Conservation (phyloP, 345 rosid species). For the Brassica incana region DNA sequence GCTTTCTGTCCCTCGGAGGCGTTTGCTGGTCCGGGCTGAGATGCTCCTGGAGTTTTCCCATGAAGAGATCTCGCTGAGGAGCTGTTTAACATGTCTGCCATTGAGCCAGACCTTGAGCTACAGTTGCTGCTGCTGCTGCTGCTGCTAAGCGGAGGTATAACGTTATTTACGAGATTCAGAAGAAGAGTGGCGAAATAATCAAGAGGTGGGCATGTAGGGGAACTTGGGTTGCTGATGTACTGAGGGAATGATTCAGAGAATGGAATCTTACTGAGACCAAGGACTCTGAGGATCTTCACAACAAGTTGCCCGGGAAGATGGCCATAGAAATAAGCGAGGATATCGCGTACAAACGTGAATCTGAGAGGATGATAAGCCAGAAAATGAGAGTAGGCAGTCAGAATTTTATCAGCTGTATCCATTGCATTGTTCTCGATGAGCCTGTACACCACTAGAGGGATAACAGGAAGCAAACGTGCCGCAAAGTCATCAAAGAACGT, state of each 20-base stretch:
- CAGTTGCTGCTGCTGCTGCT: constrained; percentile 39
- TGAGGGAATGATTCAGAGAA: constrained; percentile 94
- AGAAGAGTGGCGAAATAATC: constrained; percentile 91
- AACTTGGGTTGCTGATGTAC: constrained; percentile 64
- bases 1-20: constrained; percentile 80
- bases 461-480: constrained; percentile 87
- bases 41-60: constrained; percentile 62
- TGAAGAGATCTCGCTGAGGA: constrained; percentile 62
- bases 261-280: constrained; percentile 92
- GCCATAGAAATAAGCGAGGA: constrained; percentile 93
- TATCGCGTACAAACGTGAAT: constrained; percentile 94
- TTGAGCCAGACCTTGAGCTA: constrained; percentile 58
- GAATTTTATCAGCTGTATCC: constrained; percentile 72
- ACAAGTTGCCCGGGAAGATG: constrained; percentile 83
- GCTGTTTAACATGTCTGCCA: constrained; percentile 57
- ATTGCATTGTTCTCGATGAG: constrained; percentile 87
- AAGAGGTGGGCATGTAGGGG: constrained; percentile 75
- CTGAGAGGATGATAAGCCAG: constrained; percentile 84
- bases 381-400: constrained; percentile 58
- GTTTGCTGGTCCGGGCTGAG: constrained; percentile 72
- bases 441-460: constrained; percentile 90
- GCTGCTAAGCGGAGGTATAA: constrained; percentile 76
- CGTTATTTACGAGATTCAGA: constrained; percentile 87
- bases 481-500: constrained; percentile 93
- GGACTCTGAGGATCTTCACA: constrained; percentile 69